Conservation (phyloP, 2,329 filamentous ascomycete genomes). For the Paraphoma sp. region DNA sequence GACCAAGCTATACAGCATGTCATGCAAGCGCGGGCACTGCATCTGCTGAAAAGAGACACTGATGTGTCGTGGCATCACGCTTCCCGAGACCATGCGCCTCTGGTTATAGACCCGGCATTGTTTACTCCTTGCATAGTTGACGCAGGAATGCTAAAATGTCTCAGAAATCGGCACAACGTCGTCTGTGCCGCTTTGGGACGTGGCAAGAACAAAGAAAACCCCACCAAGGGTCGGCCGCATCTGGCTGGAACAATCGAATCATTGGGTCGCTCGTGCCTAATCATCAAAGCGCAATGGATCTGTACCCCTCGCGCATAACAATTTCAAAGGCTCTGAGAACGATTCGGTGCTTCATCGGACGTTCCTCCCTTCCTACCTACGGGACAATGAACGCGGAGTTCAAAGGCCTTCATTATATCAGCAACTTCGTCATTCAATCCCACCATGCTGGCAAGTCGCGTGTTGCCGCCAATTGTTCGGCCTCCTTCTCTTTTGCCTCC, state of each 20-base stretch:
- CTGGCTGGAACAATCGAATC: slow-evolving; percentile 46
- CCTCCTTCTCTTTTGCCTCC: slow-evolving; percentile 21
- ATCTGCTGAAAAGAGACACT: slow-evolving; percentile 2
- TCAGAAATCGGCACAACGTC: slow-evolving; percentile 21
- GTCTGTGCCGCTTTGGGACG: slow-evolving; percentile 43
- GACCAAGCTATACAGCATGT: slow-evolving; percentile 6
- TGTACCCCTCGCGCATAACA: slow-evolving; percentile 33
- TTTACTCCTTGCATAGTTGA: slow-evolving; percentile 45
- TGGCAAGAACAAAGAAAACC: slow-evolving; percentile 45
- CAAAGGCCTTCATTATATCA: slow-evolving; percentile 39
- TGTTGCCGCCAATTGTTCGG: slow-evolving; percentile 40
- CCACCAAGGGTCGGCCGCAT: slow-evolving; percentile 38
- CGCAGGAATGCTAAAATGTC: slow-evolving; percentile 42
- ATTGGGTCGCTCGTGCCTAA: slow-evolving; percentile 29
- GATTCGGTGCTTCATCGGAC: slow-evolving; percentile 28
- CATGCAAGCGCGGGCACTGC: slow-evolving; percentile 8
- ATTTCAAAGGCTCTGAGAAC: slow-evolving; percentile 40
- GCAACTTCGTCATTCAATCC: slow-evolving; percentile 27
- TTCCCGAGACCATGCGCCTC: slow-evolving; percentile 23
- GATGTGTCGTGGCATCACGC: slow-evolving; percentile 15
- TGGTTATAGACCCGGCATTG: slow-evolving; percentile 29
- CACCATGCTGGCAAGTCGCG: slow-evolving; percentile 45
- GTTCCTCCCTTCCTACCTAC: slow-evolving; percentile 33
- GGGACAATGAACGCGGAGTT: slow-evolving; percentile 43
- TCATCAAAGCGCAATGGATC: slow-evolving; percentile 30